phyloP scores from a whole-genome alignment of 2,329 filamentous ascomycete species.

The Madurella mycetomatis region DNA sequence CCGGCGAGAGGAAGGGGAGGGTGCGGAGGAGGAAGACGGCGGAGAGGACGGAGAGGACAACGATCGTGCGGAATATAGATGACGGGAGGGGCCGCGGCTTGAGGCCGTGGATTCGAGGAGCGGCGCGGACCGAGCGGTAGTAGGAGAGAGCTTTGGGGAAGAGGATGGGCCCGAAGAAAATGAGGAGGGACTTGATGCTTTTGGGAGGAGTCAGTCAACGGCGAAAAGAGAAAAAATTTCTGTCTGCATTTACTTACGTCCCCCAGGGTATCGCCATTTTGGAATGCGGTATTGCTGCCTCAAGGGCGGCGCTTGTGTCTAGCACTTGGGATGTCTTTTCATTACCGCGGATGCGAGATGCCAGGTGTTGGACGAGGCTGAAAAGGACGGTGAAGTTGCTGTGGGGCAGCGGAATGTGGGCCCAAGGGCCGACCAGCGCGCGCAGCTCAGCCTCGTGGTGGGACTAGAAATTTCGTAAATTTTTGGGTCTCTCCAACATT shows the following conservation, averaged over 20 bases:
- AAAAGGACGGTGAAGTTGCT: neutral
- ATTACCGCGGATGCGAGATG: slow-evolving; percentile 7
- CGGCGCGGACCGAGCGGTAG: slow-evolving; percentile 53
- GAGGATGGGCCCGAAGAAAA: slow-evolving; percentile 67
- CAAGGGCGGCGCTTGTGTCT: slow-evolving; percentile 1
- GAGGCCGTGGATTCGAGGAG: slow-evolving; percentile 41
- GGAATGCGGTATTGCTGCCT: neutral
- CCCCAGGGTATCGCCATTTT: slow-evolving; percentile 40
- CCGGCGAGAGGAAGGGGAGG: slow-evolving; percentile 63
- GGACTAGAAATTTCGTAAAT: slow-evolving; percentile 18
- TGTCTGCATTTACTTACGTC: slow-evolving; percentile 37
- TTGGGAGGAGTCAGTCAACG: neutral
- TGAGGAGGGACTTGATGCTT: slow-evolving; percentile 51
- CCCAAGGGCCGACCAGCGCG: neutral
- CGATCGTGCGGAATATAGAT: slow-evolving; percentile 50
- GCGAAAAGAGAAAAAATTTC: too few relatives aligned
- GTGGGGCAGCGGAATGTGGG: slow-evolving; percentile 1
- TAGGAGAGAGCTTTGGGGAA: slow-evolving; percentile 61
- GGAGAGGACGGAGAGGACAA: slow-evolving; percentile 46
- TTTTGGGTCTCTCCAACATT: neutral
- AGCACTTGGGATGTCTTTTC: neutral
- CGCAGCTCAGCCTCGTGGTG: slow-evolving; percentile 6
- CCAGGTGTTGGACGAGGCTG: slow-evolving; percentile 23
- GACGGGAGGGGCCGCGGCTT: slow-evolving; percentile 53
- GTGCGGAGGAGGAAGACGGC: slow-evolving; percentile 56